Evolutionary conservation across 1,139 yeast genomes (phyloP), one percentile per base, ranked within the genome.

Genomic region (Eremothecium gossypii): DNA sequence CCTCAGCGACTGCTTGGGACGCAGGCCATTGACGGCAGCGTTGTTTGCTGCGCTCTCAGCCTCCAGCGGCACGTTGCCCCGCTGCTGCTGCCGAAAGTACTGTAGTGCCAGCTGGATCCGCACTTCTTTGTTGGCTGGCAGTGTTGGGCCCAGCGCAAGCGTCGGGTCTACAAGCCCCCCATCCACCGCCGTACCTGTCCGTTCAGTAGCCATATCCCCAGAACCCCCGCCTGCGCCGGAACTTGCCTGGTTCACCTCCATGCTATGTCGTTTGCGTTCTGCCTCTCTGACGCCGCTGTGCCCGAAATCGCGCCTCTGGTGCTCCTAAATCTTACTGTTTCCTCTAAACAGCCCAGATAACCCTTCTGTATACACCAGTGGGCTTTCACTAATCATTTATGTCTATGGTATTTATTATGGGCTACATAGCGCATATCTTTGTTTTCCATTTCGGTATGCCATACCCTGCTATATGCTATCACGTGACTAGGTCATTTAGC

Each of bases 51-150:
- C 10, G 42, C 38, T 50, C 48, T 12, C 27, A 6, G 14, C 33
- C 8, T 12, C 11, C 13, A 12, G 8, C 14, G n/a, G 27, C 29
- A 34, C 11, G n/a, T 34, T 29, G n/a, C 37, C 11, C 14, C 27
- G 37, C 29, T 34, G 37, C 27, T 42, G 45, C 26, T 33, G 26
- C 17, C 33, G 27, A 26, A 37, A 51, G 29, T 50, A 53, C 14
- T 47, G 44, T 13, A 53, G 40, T 6, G 58, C 58, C 43, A 52
- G 51, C 29, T 49, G 46, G 20, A 53, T 50, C 9, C 57, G 48
- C 30, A 50, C 53, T 38, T 52, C 55, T 41, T 48, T 54, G 27
- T 49, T 47, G 7, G 48, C 45, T 6, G 55, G 51, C 27, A 34
- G 14, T n/a, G 37, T 34, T 9, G 37, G 11, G 27, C 29, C 27